These are phyloP conservation scores for Leptographium flavum DNA, from an alignment of 2,329 filamentous ascomycete genomes.

Conservation along the genomic window DNA sequence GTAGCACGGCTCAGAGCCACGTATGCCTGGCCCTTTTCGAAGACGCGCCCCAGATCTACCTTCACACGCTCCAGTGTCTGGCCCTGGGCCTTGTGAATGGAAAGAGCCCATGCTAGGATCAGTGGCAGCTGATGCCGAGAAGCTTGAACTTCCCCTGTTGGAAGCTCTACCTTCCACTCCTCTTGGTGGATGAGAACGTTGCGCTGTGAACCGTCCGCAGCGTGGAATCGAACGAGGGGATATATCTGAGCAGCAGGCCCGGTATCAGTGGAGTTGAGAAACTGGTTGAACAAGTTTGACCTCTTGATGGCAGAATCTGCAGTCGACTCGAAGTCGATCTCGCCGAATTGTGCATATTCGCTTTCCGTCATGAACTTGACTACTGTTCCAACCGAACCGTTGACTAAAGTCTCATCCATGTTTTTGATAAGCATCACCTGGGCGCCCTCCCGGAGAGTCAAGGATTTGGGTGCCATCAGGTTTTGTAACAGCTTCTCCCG, in stretches of 20 bases:
- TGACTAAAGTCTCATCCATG: slow-evolving; percentile 84
- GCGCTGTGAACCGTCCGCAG: slow-evolving; percentile 62
- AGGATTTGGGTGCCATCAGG: slow-evolving; percentile 78
- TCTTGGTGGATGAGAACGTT: slow-evolving; percentile 74
- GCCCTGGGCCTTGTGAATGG: slow-evolving; percentile 95
- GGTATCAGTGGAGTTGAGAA: slow-evolving; percentile 18
- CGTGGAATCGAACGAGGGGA: slow-evolving; percentile 73
- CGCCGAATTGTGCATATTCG: slow-evolving; percentile 21
- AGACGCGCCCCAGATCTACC: slow-evolving; percentile 81
- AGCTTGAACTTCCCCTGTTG: slow-evolving; percentile 85
- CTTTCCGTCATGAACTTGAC: slow-evolving; percentile 53
- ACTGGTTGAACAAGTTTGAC: slow-evolving; percentile 34
- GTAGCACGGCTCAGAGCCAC: slow-evolving; percentile 91
- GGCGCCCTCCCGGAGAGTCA: slow-evolving; percentile 77
- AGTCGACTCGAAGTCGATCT: background rate
- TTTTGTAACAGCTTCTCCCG: slow-evolving; percentile 70
- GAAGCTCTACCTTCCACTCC: slow-evolving; percentile 94
- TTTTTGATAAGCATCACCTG: slow-evolving; percentile 99
- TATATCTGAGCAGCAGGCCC: slow-evolving; percentile 24
- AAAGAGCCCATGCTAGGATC: slow-evolving; percentile 91
- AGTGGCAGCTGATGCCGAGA: slow-evolving; percentile 71
- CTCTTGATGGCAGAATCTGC: slow-evolving; percentile 34
- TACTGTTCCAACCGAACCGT: slow-evolving; percentile 83
- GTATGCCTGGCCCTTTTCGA: slow-evolving; percentile 96
- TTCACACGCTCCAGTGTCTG: slow-evolving; percentile 90